Evolutionary conservation across 805 yeast species (phyloP).

Genomic region (Yarrowia osloensis): DNA sequence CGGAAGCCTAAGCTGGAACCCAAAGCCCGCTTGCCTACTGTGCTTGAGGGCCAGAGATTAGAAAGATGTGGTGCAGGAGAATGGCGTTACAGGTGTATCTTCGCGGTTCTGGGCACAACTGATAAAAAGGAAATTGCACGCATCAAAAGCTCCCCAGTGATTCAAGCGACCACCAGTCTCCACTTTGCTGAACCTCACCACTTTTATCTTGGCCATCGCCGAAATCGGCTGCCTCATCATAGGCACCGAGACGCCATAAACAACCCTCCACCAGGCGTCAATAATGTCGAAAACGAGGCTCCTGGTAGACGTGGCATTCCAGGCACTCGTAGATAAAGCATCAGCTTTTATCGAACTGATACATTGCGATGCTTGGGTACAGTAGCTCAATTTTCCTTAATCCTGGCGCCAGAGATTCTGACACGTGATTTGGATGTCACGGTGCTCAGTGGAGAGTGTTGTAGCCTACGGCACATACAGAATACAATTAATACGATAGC

Average conservation of each 20-base stretch:
- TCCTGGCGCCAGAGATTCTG: too few species aligned
- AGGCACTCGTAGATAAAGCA: not conserved
- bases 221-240: not conserved
- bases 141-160: not conserved
- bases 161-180: not conserved
- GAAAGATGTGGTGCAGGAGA: not conserved
- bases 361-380: too few species aligned
- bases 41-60: not conserved
- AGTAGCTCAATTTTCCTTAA: too few species aligned
- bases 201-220: not conserved
- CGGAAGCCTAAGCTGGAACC: not conserved
- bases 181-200: not conserved
- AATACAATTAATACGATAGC: too few species aligned
- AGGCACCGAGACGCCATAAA: not conserved
- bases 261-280: not conserved
- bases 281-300: not conserved
- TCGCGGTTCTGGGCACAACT: not conserved
- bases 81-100: constrained; percentile 4
- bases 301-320: not conserved
- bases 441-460: too few species aligned
- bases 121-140: not conserved
- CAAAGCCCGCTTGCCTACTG: not conserved
- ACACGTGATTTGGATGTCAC: too few species aligned
- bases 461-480: too few species aligned
- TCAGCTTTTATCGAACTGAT: too few species aligned